Conservation (phyloP, 2,329 filamentous ascomycete species). For the Hymenoscyphus fructigenus region DNA sequence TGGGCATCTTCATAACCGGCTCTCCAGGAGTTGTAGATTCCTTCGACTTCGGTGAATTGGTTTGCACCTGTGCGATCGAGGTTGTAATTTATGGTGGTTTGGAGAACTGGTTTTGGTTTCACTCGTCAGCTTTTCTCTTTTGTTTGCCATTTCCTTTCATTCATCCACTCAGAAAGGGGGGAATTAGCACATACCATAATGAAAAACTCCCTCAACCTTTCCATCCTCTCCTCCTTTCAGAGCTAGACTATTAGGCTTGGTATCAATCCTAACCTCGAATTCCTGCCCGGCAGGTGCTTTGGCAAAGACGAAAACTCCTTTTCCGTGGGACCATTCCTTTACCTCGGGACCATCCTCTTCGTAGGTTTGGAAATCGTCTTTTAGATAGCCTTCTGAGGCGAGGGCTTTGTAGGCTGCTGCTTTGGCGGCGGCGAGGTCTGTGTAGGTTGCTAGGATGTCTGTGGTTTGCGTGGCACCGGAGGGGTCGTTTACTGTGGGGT, state of each 20-base stretch:
- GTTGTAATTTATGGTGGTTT: conserved; percentile 45
- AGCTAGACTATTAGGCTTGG: background rate
- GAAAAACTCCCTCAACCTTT: background rate
- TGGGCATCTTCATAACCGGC: conserved; percentile 4
- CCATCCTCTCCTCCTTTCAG: background rate
- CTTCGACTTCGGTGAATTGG: conserved; percentile 42
- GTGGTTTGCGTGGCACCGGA: background rate
- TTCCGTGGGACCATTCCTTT: background rate
- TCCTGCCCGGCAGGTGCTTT: background rate
- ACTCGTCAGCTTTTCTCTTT: too few species aligned
- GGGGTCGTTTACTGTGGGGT: too few species aligned
- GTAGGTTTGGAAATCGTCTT: background rate
- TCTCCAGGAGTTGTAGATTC: conserved; percentile 37
- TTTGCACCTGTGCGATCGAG: conserved; percentile 38
- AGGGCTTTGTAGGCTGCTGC: background rate
- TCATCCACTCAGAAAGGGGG: too few species aligned
- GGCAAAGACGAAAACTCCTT: background rate
- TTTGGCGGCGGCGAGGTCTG: background rate
- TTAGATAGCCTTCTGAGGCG: background rate
- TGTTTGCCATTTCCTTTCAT: background rate
- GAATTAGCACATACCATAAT: background rate
- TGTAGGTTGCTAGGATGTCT: background rate
- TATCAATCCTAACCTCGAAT: background rate
- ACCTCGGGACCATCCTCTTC: background rate
- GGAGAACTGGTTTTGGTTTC: conserved; percentile 39